phyloP scores from a whole-genome alignment of 1,284 basidiomycete genomes.

The Trametes polyzona region DNA sequence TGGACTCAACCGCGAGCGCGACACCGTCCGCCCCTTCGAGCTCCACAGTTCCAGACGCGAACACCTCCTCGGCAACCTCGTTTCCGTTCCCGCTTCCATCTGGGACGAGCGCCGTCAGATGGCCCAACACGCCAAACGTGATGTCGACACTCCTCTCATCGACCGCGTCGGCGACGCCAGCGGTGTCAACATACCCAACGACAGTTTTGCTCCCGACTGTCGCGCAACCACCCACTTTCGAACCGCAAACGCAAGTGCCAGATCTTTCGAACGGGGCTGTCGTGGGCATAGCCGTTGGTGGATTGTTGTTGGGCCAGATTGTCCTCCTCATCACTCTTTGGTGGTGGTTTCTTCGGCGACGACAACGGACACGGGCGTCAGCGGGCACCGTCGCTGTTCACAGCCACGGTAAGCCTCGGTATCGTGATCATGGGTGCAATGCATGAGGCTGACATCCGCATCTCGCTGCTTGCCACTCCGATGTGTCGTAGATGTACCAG shows the following conservation, averaged over 20 bases:
- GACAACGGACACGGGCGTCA: not conserved
- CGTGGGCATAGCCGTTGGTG: not conserved
- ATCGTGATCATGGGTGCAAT: no score
- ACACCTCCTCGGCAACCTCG: no score
- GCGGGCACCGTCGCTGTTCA: not conserved
- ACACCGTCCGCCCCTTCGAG: no score
- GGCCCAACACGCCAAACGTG: no score
- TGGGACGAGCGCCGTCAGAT: no score
- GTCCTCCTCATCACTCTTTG: not conserved
- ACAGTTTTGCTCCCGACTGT: not conserved
- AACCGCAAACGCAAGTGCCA: not conserved
- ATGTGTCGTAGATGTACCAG: no score
- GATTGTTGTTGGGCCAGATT: not conserved
- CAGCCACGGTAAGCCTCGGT: no score
- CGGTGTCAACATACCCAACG: conserved; percentile 1
- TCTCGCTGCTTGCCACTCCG: no score
- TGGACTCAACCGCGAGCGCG: no score
- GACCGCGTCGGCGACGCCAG: conserved; percentile 28
- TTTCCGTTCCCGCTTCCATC: not conserved
- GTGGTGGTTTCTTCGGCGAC: not conserved
- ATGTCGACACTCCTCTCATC: conserved; percentile 9
- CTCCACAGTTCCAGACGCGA: no score
- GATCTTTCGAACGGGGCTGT: not conserved
- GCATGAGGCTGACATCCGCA: no score
- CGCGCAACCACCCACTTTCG: not conserved